phyloP scores from a whole-genome alignment of 768 basidiomycete species.

The Russula dissimulans region DNA sequence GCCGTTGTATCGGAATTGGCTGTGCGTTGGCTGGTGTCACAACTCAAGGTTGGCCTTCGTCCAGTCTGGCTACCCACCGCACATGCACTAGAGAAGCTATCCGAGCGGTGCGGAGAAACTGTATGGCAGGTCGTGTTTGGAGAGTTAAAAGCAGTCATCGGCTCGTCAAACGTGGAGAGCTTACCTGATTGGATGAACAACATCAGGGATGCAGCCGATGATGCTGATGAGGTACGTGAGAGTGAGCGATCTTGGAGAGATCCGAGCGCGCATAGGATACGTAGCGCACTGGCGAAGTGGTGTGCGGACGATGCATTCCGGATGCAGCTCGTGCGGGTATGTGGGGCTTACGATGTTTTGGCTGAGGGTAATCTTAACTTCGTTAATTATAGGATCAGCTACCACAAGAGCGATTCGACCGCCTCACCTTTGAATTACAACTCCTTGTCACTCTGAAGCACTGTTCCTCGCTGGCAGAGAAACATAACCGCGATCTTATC shows the following conservation, averaged over 20 bases:
- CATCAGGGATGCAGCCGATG: constrained; percentile 20
- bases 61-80: constrained; percentile 84
- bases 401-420: constrained; percentile 55
- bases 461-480: constrained; percentile 66
- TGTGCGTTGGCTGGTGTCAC: constrained; percentile 67
- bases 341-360: not conserved
- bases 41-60: constrained; percentile 87
- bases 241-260: constrained; percentile 72
- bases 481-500: constrained; percentile 81
- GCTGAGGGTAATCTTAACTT: not conserved
- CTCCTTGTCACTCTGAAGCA: constrained; percentile 64
- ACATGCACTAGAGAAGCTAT: constrained; percentile 46
- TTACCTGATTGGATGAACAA: constrained; percentile 24
- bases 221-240: constrained; percentile 39
- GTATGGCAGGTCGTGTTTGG: constrained; percentile 66
- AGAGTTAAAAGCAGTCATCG: constrained; percentile 39
- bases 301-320: constrained; percentile 26
- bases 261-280: constrained; percentile 57
- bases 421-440: constrained; percentile 69
- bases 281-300: constrained; percentile 42
- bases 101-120: constrained; percentile 50
- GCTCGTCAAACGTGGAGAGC: constrained; percentile 14
- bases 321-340: constrained; percentile 30
- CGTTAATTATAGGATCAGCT: constrained; percentile 30
- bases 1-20: constrained; percentile 53